These are phyloP conservation scores for Acanthamoeba royreba DNA, from an alignment of 208 protist species.

Conservation along the genomic window DNA sequence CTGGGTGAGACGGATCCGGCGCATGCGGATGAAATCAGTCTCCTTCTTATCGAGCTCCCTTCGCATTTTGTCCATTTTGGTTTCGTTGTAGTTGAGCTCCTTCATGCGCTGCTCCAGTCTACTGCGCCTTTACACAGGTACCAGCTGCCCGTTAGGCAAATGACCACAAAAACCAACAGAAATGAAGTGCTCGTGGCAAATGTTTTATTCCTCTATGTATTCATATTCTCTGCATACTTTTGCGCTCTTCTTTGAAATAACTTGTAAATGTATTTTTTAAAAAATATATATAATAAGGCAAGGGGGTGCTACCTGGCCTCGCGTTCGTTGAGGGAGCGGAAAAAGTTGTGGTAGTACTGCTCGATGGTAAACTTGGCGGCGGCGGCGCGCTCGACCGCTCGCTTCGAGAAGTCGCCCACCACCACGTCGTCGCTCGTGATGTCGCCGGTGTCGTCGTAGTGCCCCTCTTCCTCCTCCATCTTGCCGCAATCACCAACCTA, in stretches of 20 bases:
- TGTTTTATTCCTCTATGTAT: neutral
- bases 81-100: constrained; percentile 40
- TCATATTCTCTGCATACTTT: too few species aligned
- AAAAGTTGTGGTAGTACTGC: neutral
- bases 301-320: too few species aligned
- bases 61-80: constrained; percentile 47
- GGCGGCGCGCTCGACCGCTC: neutral
- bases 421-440: neutral
- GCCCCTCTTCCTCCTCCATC: neutral
- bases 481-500: neutral
- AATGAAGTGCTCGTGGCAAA: neutral
- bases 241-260: too few species aligned
- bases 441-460: neutral
- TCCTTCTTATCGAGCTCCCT: constrained; percentile 65
- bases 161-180: neutral
- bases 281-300: too few species aligned
- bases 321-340: too few species aligned
- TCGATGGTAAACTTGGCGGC: neutral
- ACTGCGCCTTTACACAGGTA: neutral
- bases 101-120: neutral
- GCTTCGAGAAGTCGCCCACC: neutral
- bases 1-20: neutral
- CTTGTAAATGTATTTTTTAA: too few species aligned
- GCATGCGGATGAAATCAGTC: constrained; percentile 56
- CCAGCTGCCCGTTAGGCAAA: neutral